Base-by-base conservation (phyloP, 495 filamentous ascomycete species). In the Penicillium riverlandense region DNA sequence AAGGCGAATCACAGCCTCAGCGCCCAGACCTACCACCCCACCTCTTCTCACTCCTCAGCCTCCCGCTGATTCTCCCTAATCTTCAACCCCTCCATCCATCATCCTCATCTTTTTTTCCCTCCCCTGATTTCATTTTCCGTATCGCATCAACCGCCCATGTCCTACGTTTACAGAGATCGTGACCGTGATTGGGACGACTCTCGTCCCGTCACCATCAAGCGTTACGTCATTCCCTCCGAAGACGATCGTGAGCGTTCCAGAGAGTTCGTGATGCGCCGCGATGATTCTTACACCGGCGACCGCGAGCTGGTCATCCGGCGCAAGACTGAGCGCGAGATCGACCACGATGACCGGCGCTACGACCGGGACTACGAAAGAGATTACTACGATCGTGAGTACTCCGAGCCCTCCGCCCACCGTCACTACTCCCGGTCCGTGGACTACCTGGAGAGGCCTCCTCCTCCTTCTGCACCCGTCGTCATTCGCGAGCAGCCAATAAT, bases 401-500 rank as follows among this genome's bases (percentile, higher is more conserved):
- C 36, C 45, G 60, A 64, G 29, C 62, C 52, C 52, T 66, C 68
- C 39, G 77, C 80, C 37, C 55, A 83, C 13, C 78, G 82, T 58
- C 74, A 68, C 49, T 84, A 82, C 58, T 74, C 77, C 58, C 78
- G 77, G 54, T 80, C 84, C 44, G 77, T 77, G 36, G 86, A 90
- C 44, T 82, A 82, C 62, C 84, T 78, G 62, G 64, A 67, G n/a
- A 67, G 70, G 11, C 72, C 72, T 11, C 70, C 78, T 22, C 71
- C 73, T 70, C 1, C 33, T 31, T 69, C 72, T 41, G 61, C 73
- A 43, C 80, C 84, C 35, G 81, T 85, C 50, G 69, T 88, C 54
- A 84, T 90, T 61, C 83, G 77, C 50, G 78, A 88, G 53, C 82
- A 86, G 53, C 78, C 77, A 56, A 78, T 90, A 66, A 84, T 89